phyloP scores from a whole-genome alignment of 257 asterid species.

The Fraxinus quadrangulata region DNA sequence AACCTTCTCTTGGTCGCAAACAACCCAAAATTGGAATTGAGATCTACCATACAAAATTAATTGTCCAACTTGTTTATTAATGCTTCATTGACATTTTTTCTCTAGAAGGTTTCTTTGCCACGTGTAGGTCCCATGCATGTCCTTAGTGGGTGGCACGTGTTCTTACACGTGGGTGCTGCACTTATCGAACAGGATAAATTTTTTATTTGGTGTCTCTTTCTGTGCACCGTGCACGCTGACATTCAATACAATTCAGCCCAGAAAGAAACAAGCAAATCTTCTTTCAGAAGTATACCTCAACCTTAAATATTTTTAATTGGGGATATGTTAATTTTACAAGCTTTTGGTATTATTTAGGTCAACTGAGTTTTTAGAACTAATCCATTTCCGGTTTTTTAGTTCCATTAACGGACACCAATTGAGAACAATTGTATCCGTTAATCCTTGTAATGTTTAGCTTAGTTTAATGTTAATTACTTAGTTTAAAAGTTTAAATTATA shows the following conservation, averaged over 20 bases:
- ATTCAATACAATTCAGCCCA: not conserved
- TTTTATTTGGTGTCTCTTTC: constrained; percentile 5
- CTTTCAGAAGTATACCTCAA: constrained; percentile 23
- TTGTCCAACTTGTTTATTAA: too few species aligned
- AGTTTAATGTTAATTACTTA: too few species aligned
- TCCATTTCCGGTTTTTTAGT: not conserved
- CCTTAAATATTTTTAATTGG: not conserved
- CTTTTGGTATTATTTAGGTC: not conserved
- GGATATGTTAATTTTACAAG: not conserved
- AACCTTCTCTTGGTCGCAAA: constrained; percentile 3
- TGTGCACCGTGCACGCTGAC: not conserved
- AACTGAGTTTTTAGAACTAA: not conserved
- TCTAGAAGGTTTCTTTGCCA: not conserved
- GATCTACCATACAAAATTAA: too few species aligned
- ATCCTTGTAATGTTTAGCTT: too few species aligned
- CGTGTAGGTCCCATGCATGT: constrained; percentile 11
- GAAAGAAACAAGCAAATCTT: constrained; percentile 21
- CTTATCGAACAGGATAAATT: not conserved
- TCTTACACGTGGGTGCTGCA: constrained; percentile 21
- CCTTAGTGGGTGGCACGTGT: constrained; percentile 26
- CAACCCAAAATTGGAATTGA: not conserved
- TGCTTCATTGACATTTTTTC: too few species aligned
- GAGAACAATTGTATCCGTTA: not conserved
- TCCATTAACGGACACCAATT: constrained; percentile 20
- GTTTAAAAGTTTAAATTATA: too few species aligned